phyloP scores from a whole-genome alignment of 345 rosid genomes.

The Schrenkiella parvula region DNA sequence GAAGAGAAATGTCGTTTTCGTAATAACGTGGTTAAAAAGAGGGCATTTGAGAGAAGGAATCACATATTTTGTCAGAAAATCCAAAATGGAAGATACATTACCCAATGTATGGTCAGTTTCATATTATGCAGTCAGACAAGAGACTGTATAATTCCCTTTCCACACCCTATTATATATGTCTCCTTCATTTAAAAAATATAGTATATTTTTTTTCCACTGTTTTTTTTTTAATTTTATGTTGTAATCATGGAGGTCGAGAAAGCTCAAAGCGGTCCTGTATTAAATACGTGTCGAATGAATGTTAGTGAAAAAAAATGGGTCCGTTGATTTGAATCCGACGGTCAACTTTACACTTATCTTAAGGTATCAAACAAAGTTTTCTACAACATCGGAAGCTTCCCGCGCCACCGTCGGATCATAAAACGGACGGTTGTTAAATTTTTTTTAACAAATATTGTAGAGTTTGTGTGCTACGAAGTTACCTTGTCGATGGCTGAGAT shows the following conservation, averaged over 20 bases:
- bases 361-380: conserved; percentile 26
- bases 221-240: conserved; percentile 5
- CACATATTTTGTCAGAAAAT: conserved; percentile 67
- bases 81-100: conserved; percentile 60
- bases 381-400: conserved; percentile 8
- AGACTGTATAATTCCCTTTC: conserved; percentile 21
- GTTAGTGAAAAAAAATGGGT: background rate
- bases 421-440: background rate
- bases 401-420: conserved; percentile 9
- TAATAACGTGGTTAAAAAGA: conserved; percentile 32
- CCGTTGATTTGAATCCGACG: background rate
- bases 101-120: conserved; percentile 65
- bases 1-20: conserved; percentile 29
- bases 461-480: conserved; percentile 23
- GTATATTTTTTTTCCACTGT: background rate
- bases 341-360: conserved; percentile 7
- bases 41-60: conserved; percentile 27
- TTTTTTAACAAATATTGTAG: background rate
- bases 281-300: conserved; percentile 29
- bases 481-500: conserved; percentile 60
- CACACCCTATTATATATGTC: background rate
- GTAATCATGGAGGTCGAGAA: conserved; percentile 32
- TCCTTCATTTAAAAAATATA: background rate
- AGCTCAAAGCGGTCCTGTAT: conserved; percentile 20
- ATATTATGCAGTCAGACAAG: conserved; percentile 28